These are phyloP conservation scores for Dalechampia spathulata DNA, from an alignment of 441 rosid genomes.

Conservation along the genomic window DNA sequence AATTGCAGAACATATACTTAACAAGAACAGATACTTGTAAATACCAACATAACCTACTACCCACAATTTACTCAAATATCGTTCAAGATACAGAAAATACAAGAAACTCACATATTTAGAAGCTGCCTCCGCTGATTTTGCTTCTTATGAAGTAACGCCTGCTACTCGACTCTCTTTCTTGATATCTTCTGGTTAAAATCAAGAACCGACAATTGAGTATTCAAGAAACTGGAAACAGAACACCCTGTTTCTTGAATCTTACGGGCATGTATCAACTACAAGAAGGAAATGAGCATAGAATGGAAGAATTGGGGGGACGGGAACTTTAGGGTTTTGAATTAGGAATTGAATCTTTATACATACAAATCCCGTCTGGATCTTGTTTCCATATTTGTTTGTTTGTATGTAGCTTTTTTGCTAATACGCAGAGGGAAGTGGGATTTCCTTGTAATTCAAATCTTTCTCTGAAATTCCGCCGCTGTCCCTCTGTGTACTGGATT, in stretches of 20 bases:
- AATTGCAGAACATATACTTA: no score
- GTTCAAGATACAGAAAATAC: no score
- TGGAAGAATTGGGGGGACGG: not conserved
- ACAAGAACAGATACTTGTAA: no score
- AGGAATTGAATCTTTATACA: not conserved
- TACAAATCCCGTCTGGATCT: not conserved
- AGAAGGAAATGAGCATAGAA: not conserved
- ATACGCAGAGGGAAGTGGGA: not conserved
- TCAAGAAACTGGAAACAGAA: not conserved
- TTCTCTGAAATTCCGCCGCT: slow-evolving; percentile 49
- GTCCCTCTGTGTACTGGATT: slow-evolving; percentile 19
- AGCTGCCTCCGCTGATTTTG: no score
- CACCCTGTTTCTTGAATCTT: not conserved
- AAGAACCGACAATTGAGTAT: no score
- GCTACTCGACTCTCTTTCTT: no score
- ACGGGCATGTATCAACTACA: not conserved
- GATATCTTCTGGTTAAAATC: no score
- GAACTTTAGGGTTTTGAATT: not conserved
- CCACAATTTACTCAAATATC: no score
- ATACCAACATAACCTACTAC: no score
- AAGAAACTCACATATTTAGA: no score
- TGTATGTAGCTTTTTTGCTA: no score
- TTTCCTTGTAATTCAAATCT: slow-evolving; percentile 42
- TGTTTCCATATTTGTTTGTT: not conserved
- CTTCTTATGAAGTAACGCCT: no score